Evolutionary conservation across 345 rosid species (phyloP), one percentile per base, ranked within the genome.

Genomic region (Moringa oleifera): DNA sequence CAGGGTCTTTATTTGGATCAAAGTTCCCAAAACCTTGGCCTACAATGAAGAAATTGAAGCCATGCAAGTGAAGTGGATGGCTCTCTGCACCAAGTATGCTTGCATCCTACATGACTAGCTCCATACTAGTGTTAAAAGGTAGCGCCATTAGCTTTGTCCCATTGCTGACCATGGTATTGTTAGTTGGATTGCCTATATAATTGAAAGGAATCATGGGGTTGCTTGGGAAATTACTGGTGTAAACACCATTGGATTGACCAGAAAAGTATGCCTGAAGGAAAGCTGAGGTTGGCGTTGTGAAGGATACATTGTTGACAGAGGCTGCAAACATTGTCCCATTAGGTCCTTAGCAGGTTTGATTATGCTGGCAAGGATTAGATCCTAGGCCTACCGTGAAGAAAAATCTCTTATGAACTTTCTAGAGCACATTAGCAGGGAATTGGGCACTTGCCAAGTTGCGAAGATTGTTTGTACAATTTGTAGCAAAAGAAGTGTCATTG

Each of bases 31-130:
- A 87, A 20, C 94, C 90, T 72, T 77, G 90, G 0, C 88, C 90
- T 3, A 84, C 82, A 1, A 87, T 77, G 19, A 80, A 84, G 88
- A 84, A 84, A 69, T 87, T 87, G 78, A 80, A 84, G 10, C 94
- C 90, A 19, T 87, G 88, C 28, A 87, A 61, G 61, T 84, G 90
- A 68, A 87, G 81, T 49, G 94, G 94, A 71, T 87, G 90, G 76
- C 87, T 87, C 71, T 87, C 95, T 8, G 81, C 83, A 17, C 88
- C 83, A 18, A 87, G 85, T 58, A 82, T 85, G 80, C 85, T 81
- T 12, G 90, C 83, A 71, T 79, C 90, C 67, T 85, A 86, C 84
- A 85, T 31, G 33, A 85, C 75, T 15, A 83, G 72, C 85, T 87
- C 88, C 12, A 85, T 85, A 20, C 76, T 79, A 4, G 81, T 71